Base-by-base conservation (phyloP, 257 asterid species). In the Perilla frutescens region DNA sequence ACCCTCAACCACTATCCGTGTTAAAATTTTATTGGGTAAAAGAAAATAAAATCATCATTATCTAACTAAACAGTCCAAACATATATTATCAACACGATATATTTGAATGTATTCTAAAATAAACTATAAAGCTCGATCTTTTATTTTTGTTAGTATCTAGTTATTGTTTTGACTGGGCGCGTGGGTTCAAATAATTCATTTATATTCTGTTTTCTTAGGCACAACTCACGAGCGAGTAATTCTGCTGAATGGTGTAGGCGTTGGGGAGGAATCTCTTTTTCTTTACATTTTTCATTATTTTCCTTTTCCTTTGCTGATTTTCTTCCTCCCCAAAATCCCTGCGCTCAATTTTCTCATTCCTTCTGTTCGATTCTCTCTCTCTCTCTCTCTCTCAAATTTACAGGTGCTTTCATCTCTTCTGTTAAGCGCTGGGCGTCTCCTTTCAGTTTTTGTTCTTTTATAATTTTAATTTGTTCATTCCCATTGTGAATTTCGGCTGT, bases 401-500 rank as follows among this genome's bases (percentile, higher is more conserved):
- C 26, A 0, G 68, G 79, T 58, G 67, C 29, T 60, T 15, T 20
- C 26, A 20, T 20, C 26, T 20, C 26, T 20, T 20, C 26, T 20
- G 26, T 20, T 20, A 20, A 20, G 26, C 26, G 26, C 0, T 20
- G 75, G 3, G 31, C 40, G 26, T 66, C 13, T 26, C 20, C 6
- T 51, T 59, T 43, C 9, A 1, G 29, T 37, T 60, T 34, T 14
- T 49, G 3, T 7, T 14, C 48, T 50, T 58, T 43, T 26, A 6
- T 3, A 1, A 11, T 60, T 7, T 43, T 34, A 39, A 26, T 45
- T 11, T 26, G 9, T 43, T 45, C n/a, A 0, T 73, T 40, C 36
- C 64, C 61, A 51, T 32, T 49, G 7, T 34, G 51, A 74, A 44
- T 74, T 56, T 55, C 54, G 11, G 8, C 59, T 48, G 70, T 69